These are phyloP conservation scores for Heimioporus sp. DNA, from an alignment of 768 basidiomycete genomes.

Conservation along the genomic window DNA sequence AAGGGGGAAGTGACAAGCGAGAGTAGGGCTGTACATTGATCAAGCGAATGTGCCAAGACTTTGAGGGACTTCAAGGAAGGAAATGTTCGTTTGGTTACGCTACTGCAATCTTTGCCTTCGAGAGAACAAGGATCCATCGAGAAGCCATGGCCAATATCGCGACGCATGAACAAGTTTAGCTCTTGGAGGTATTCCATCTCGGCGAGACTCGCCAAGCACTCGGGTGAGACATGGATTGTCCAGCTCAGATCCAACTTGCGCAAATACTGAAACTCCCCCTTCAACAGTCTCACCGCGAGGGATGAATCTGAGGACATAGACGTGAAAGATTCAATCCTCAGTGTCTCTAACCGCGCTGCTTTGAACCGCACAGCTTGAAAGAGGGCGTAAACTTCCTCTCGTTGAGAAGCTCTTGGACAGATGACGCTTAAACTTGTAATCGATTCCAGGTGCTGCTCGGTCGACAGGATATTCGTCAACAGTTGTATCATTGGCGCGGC, in stretches of 20 bases:
- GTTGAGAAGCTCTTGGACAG: constrained; percentile 21
- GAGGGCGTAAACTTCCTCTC: constrained; percentile 18
- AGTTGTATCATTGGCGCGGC: constrained; percentile 17
- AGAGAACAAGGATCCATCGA: constrained; percentile 9
- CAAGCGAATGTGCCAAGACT: constrained; percentile 22
- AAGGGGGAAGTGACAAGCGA: constrained; percentile 22
- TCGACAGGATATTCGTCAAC: constrained; percentile 17
- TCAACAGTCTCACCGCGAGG: constrained; percentile 14
- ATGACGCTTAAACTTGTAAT: constrained; percentile 23
- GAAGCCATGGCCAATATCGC: constrained; percentile 15
- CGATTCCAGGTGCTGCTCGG: constrained; percentile 12
- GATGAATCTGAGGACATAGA: constrained; percentile 8
- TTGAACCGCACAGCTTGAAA: constrained; percentile 23
- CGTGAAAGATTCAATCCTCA: constrained; percentile 23
- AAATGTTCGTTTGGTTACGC: constrained; percentile 12
- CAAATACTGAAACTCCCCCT: constrained; percentile 18
- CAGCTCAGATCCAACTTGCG: constrained; percentile 24
- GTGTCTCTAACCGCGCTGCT: constrained; percentile 16
- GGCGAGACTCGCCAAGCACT: constrained; percentile 21
- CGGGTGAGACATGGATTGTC: constrained; percentile 21
- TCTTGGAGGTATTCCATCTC: constrained; percentile 24
- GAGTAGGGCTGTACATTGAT: constrained; percentile 27
- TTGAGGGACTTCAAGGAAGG: constrained; percentile 23
- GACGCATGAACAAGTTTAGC: constrained; percentile 17
- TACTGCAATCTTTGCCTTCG: neutral